Evolutionary conservation across 2,329 filamentous ascomycete species (phyloP), one percentile per base, ranked within the genome.

Genomic region (Alternaria ethzedia): DNA sequence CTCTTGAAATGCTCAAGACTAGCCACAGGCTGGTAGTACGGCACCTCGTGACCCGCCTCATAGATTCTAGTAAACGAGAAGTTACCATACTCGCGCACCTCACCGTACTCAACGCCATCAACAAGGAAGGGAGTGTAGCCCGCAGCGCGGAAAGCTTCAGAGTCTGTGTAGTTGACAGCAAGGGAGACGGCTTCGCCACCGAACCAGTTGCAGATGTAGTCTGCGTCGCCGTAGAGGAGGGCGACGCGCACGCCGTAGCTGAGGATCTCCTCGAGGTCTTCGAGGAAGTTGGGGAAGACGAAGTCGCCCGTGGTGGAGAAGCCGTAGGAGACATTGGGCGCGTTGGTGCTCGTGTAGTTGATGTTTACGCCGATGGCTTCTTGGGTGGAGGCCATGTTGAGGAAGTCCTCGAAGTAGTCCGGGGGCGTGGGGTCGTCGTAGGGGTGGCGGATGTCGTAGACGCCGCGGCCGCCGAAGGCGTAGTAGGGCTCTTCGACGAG

Each of bases 1-100:
- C 77, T 61, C 65, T 65, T 74, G 43, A 79, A 79, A 15, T 70
- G 63, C 63, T 77, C 75, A 54, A 78, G 56, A 43, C 65, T 70
- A 9, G 77, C 77, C 32, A 65, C 59, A 7, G 78, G 74, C 65
- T 79, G 78, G 32, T 79, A 78, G 50, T 82, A 84, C 3, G 85
- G 83, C 5, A 86, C 79, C 54, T 85, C 80, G 64, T 87, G 86
- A 1, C 85, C 85, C 0, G 85, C 80, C 60, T 86, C 82, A 66
- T 85, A 86, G 54, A 87, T 80, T 17, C 83, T 75, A 9, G 80
- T 80, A 68, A 86, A 86, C 50, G 80, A 83, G 52, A 87, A 81
- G 61, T 94, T 94, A 6, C 90, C 92, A 69, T 88, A 92, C 78
- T 96, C 91, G 10, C 92, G 86, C 0, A 92, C 91, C 60, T 87